These are phyloP conservation scores for Platanthera guangdongensis DNA, from an alignment of 106 monocot species.

Conservation along the genomic window DNA sequence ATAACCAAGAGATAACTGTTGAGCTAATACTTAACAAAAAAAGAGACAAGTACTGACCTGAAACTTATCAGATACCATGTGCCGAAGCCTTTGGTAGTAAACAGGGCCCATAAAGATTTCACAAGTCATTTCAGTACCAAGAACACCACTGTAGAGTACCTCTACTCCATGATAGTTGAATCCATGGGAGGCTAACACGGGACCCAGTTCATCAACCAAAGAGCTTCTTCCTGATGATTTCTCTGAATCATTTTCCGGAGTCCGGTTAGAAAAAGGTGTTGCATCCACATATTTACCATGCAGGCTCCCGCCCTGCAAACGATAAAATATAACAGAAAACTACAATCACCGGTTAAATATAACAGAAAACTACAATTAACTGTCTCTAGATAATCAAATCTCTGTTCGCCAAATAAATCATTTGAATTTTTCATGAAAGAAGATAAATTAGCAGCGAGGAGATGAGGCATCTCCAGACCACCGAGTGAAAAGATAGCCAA, in stretches of 20 bases:
- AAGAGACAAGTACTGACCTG: conserved; percentile 37
- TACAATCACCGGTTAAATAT: neutral
- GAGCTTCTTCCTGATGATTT: conserved; percentile 24
- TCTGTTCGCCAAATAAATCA: too few species aligned
- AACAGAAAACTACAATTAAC: neutral
- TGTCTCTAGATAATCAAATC: neutral
- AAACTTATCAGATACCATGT: conserved; percentile 99
- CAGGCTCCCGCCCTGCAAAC: conserved; percentile 68
- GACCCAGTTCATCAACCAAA: conserved; percentile 74
- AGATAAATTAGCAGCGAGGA: too few species aligned
- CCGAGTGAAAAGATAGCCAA: too few species aligned
- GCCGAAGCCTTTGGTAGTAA: conserved; percentile 96
- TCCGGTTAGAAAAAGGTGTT: conserved; percentile 65
- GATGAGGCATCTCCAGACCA: too few species aligned
- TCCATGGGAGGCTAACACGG: conserved; percentile 63
- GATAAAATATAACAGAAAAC: neutral
- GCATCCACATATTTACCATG: conserved; percentile 82
- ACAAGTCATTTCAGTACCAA: conserved; percentile 77
- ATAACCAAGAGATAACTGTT: neutral
- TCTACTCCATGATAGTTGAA: conserved; percentile 97
- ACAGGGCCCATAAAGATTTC: conserved; percentile 98
- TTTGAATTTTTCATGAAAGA: too few species aligned
- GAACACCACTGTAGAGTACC: conserved; percentile 86
- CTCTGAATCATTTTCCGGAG: conserved; percentile 23
- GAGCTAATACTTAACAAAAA: neutral